These are phyloP conservation scores for Aspergillus saccharolyticus DNA, from an alignment of 495 filamentous ascomycete species.

Conservation along the genomic window DNA sequence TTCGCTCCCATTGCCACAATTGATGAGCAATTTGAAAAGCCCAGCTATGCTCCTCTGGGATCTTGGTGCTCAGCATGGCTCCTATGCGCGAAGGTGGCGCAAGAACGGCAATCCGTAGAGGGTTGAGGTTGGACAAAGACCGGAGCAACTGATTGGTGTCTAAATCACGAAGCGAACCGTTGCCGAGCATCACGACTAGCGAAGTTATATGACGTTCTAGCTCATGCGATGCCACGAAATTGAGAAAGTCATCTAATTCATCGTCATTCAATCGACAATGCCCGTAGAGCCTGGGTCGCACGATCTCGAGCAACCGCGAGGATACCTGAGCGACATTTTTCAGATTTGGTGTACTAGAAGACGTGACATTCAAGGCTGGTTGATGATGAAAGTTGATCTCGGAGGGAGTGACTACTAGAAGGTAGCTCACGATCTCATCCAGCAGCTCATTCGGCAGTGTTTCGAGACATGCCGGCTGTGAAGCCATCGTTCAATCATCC, in stretches of 20 bases:
- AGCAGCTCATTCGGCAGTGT: conserved; percentile 40
- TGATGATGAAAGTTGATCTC: conserved; percentile 18
- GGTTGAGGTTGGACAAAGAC: conserved; percentile 26
- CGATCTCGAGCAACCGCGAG: conserved; percentile 22
- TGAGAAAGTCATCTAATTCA: conserved; percentile 25
- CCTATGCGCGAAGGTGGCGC: conserved; percentile 34
- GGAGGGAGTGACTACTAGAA: conserved; percentile 29
- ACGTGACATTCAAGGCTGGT: conserved; percentile 22
- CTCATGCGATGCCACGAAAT: conserved; percentile 21
- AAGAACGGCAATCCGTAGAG: conserved; percentile 29
- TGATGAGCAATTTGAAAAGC: conserved; percentile 39
- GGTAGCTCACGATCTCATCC: conserved; percentile 32
- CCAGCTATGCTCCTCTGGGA: conserved; percentile 33
- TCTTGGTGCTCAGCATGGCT: conserved; percentile 22
- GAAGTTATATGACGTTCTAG: conserved; percentile 31
- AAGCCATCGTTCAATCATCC: conserved; percentile 16
- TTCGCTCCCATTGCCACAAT: conserved; percentile 25
- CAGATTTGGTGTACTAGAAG: conserved; percentile 20
- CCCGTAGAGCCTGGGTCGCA: conserved; percentile 32
- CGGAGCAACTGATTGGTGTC: conserved; percentile 32
- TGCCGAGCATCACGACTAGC: conserved; percentile 22
- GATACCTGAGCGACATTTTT: conserved; percentile 33
- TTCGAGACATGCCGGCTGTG: conserved; percentile 17
- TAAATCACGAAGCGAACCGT: conserved; percentile 7
- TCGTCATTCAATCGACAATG: conserved; percentile 28